These are phyloP conservation scores for Colletotrichum nymphaeae DNA, from an alignment of 2,329 filamentous ascomycete species.

Conservation along the genomic window DNA sequence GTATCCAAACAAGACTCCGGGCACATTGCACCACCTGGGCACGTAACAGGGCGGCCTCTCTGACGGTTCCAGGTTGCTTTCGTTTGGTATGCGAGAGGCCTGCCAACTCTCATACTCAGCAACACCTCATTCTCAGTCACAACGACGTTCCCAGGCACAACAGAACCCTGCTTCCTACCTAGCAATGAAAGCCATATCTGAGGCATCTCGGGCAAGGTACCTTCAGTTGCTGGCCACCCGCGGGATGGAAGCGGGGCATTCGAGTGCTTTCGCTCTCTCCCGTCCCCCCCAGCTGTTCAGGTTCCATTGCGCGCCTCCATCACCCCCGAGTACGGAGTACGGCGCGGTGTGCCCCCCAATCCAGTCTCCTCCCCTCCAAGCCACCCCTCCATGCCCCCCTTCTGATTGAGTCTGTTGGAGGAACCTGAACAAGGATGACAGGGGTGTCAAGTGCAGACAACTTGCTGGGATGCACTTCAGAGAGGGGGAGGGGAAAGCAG, in stretches of 20 bases:
- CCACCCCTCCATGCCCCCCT: constrained; percentile 32
- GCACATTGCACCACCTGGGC: not conserved
- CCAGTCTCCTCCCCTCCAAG: constrained; percentile 11
- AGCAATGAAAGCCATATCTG: not conserved
- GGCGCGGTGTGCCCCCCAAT: constrained; percentile 23
- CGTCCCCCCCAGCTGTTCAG: not conserved
- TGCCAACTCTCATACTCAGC: not conserved
- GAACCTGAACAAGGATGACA: constrained; percentile 16
- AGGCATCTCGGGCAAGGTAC: not conserved
- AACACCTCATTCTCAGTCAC: not conserved
- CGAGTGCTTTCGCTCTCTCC: constrained; percentile 11
- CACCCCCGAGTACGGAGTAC: constrained; percentile 23
- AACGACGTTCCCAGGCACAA: not conserved
- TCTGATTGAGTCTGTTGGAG: constrained; percentile 26
- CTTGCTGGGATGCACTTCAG: constrained; percentile 1
- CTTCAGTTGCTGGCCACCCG: constrained; percentile 10
- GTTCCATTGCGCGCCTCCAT: not conserved
- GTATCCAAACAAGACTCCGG: not conserved
- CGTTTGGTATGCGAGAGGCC: not conserved
- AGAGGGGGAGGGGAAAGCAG: constrained; percentile 9
- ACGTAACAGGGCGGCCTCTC: not conserved
- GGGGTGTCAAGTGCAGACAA: constrained; percentile 9
- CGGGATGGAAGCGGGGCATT: constrained; percentile 16
- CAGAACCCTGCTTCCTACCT: not conserved
- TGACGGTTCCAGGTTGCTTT: not conserved